Evolutionary conservation across 371 early-diverging fungal genomes (phyloP).

Genomic region (Mortierella sp.): DNA sequence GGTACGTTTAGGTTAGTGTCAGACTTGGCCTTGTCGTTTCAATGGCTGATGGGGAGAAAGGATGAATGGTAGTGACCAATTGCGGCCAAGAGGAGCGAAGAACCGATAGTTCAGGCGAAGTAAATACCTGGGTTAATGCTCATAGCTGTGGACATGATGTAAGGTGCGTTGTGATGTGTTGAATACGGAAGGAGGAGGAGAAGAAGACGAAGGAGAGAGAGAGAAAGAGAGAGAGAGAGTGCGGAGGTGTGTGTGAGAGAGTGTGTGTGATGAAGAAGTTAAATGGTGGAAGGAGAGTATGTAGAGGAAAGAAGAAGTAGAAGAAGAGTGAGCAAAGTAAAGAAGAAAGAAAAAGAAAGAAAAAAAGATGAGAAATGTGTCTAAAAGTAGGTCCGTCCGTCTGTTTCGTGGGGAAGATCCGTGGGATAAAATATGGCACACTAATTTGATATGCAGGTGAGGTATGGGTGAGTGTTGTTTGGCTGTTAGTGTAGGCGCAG

Average conservation of each 20-base stretch:
- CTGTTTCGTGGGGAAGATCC: neutral
- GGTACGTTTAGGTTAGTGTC: neutral
- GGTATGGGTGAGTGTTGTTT: neutral
- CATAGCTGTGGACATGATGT: conserved; percentile 15
- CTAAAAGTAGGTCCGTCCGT: neutral
- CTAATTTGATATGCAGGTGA: conserved; percentile 7
- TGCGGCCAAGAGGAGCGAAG: neutral
- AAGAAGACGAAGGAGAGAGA: neutral
- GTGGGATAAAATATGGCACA: neutral
- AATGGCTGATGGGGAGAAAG: neutral
- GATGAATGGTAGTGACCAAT: neutral
- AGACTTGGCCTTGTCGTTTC: neutral
- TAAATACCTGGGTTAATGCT: conserved; percentile 35
- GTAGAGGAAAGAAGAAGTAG: neutral
- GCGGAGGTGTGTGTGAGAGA: too few relatives aligned
- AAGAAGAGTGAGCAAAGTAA: neutral
- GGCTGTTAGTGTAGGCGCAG: neutral
- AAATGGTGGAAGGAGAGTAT: neutral
- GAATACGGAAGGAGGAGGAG: neutral
- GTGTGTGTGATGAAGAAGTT: neutral
- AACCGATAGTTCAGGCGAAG: neutral
- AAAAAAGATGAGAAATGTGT: neutral
- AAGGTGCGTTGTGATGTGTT: neutral
- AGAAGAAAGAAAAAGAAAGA: neutral
- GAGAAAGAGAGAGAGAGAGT: neutral